A percentile compares a stretch with the other conserved stretches of the same genome.
Conservation (phyloP, 202 grass and related monocot genomes). For the Musa balbisiana region DNA sequence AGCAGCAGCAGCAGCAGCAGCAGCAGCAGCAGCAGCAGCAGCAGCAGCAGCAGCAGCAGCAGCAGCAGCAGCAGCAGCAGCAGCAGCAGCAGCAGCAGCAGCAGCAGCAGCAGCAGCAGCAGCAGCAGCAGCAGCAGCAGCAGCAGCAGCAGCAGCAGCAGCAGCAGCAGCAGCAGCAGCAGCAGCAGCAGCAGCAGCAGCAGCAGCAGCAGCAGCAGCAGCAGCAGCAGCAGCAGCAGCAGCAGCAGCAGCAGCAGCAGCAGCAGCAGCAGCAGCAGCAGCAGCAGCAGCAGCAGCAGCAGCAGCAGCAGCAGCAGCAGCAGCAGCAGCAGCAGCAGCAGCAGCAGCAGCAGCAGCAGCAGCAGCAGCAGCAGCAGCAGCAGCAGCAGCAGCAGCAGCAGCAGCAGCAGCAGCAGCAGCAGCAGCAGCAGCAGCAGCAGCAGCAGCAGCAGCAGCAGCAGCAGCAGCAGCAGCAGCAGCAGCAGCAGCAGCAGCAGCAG, state of each 20-base stretch:
- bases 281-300: conserved; percentile 16
- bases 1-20: conserved; percentile 11
- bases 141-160: conserved; percentile 20
- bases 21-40: conserved; percentile 7
- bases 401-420: not conserved
- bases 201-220: conserved; percentile 19
- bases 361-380: conserved; percentile 16
- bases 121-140: conserved; percentile 21
- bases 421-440: conserved; percentile 25
- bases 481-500: conserved; percentile 1
- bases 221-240: conserved; percentile 20
- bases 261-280: conserved; percentile 23
- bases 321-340: not conserved
- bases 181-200: conserved; percentile 16
- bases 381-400: conserved; percentile 18
- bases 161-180: conserved; percentile 1
- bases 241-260: not conserved
- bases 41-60: conserved; percentile 21
- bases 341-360: conserved; percentile 25
- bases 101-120: conserved; percentile 10
- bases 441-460: conserved; percentile 16
- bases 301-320: conserved; percentile 17
- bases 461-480: conserved; percentile 15
- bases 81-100: conserved; percentile 8
- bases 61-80: conserved; percentile 18